Evolutionary conservation across 345 rosid species (phyloP), one percentile per base, ranked within the genome.

Genomic region (Limnanthes douglasii): DNA sequence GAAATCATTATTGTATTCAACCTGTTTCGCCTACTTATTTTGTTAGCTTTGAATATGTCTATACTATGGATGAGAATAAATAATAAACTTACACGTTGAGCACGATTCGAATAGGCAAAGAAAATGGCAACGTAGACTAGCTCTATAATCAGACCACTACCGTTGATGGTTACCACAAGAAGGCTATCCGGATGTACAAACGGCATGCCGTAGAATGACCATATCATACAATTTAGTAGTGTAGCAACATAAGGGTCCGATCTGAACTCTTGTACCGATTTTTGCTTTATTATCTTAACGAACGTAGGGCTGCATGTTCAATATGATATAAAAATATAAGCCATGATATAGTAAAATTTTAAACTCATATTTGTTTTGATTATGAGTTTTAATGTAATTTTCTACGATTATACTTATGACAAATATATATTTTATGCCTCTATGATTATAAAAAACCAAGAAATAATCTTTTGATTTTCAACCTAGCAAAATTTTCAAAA

Each of bases 191-290:
- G 76, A 11, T 64, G 70, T 22, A 84, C 78, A 8, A 73, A 17
- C 1, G 88, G 95, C 31, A 75, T 34, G 3, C 93, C 93, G 12
- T 79, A 79, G 41, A 79, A 66, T 3, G 56, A 17, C 95, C 93
- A 84, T 69, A 84, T 34, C 45, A 56, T 46, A 21, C 95, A 84
- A 23, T 76, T 84, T 10, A 84, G 37, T 9, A 76, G 37, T 0
- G 85, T 75, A 0, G 83, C 78, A 5, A 80, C 6, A n/a, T 84
- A 84, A 0, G 93, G 95, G 61, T 85, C 84, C 0, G 82, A 63
- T 47, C 65, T 73, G 65, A 73, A 85, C 3, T 68, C 70, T 23
- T 47, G 30, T 16, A 62, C 76, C 0, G 62, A 52, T 54, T 72
- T 78, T 9, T 38, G 47, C 64, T 81, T 78, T 3, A 18, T 10